Evolutionary conservation across 2,329 filamentous ascomycete genomes (phyloP), one percentile per base, ranked within the genome.

Genomic region (Fusarium equiseti): DNA sequence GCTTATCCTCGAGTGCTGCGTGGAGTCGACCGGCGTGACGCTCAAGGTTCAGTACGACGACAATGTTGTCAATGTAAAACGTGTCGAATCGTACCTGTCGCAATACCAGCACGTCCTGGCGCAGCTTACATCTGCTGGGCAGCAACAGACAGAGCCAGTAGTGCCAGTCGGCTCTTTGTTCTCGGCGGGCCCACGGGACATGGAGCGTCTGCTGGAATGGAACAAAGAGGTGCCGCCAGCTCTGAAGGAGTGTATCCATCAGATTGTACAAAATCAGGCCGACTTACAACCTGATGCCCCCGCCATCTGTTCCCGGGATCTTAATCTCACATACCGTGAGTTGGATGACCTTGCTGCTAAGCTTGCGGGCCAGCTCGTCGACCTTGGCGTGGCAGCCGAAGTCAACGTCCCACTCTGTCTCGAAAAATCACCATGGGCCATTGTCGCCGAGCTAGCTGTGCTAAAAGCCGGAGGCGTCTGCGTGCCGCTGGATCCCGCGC

Each of bases 361-460:
- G 42, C 52, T 55, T 46, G 52, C 59, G 10, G 43, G 20, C 26
- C 20, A 27, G n/a, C 51, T 62, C 4, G 24, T 51, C 43, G 24
- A 49, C 10, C 42, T 55, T 45, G 42, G 52, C 42, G 52, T 55
- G 10, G 59, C 45, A 32, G 29, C 54, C 38, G 46, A 54, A 45
- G 26, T 29, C 18, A 32, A 45, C 79, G 75, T 82, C 8, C 54
- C 54, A 5, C 8, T 63, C 12, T 63, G 49, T 45, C 51, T 63
- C n/a, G 35, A 52, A 38, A 63, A 63, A 51, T 59, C 54, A 12
- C 27, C 26, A 32, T 63, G 54, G 54, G 51, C 54, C 8, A 38
- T 40, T 9, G 60, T 63, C 10, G 60, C 60, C 20, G 32, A 53
- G 20, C 49, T 63, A 8, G 60, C 24, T 43, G 49, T 59, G 2